Base-by-base conservation (phyloP, 2,329 filamentous ascomycete genomes). In the Ophiosphaerella korrae region DNA sequence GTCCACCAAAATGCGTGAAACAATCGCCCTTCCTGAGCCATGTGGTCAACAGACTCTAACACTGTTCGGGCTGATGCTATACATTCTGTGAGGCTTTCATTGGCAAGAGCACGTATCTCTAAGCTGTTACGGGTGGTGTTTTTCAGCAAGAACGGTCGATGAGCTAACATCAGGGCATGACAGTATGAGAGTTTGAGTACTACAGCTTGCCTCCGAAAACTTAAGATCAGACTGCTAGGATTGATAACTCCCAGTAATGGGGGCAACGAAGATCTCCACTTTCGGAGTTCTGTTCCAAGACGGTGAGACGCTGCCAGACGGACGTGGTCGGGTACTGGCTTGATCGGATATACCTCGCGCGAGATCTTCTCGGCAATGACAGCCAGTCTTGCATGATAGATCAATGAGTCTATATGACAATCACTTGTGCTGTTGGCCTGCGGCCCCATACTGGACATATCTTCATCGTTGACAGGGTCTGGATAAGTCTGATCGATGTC, bases 401-500 rank as follows among this genome's bases (percentile, higher is more conserved):
- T 75, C 34, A 76, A 68, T 33, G 72, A 78, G 47, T 80, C 76
- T n/a, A 83, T 78, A 44, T 81, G 76, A 26, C 81, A 82, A 11
- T 83, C 80, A 29, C 75, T 74, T 3, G 55, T 42, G 26, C 42
- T 38, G 16, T 14, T 32, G 3, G 13, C 11, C 50, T 1, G 58
- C 53, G 7, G 75, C 63, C 21, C 80, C 71, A 29, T 75, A 62
- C 7, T 75, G 59, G 79, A 76, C 70, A 87, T 79, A 26, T 84
- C 78, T 33, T 84, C 80, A 50, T 87, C 84, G 47, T 84, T 82
- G 37, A 84, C 75, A 1, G 74, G 59, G 13, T 77, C 77, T 0
- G 84, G 84, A n/a, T 84, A 75, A 2, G 80, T 78, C 50, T 86
- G 83, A 39, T 86, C 83, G 35, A 85, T 83, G 41, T 87, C 82